Conservation (phyloP, 495 filamentous ascomycete species). For the Endocarpon pusillum region DNA sequence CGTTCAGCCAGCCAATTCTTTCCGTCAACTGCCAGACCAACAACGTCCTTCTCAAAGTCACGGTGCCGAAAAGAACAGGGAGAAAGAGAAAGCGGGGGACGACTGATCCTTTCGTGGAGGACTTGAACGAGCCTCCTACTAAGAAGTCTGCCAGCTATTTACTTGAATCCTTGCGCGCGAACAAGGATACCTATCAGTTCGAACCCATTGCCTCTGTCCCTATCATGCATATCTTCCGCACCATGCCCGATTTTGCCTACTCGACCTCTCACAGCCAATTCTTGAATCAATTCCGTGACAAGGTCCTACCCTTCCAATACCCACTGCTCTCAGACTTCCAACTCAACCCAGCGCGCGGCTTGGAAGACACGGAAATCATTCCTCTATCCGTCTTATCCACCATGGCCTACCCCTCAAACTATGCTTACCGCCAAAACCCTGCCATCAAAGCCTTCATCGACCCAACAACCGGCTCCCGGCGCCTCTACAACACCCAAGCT, state of each 20-base stretch:
- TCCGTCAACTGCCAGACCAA: constrained; percentile 55
- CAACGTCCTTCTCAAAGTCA: constrained; percentile 73
- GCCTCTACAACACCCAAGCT: constrained; percentile 33
- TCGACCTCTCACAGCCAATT: constrained; percentile 44
- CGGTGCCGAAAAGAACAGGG: constrained; percentile 71
- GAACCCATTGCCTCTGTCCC: constrained; percentile 56
- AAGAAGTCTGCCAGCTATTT: constrained; percentile 24
- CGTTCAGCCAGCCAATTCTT: constrained; percentile 51
- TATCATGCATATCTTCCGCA: constrained; percentile 74
- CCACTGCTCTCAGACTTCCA: constrained; percentile 48
- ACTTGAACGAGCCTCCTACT: constrained; percentile 11
- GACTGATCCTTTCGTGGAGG: constrained; percentile 39
- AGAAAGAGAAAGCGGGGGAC: constrained; percentile 66
- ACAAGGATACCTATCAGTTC: constrained; percentile 46
- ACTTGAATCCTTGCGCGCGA: constrained; percentile 53
- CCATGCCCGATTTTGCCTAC: constrained; percentile 62
- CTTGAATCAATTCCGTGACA: constrained; percentile 44
- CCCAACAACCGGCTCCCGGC: constrained; percentile 27
- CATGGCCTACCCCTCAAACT: constrained; percentile 48
- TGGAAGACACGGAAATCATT: constrained; percentile 48
- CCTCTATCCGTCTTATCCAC: constrained; percentile 63
- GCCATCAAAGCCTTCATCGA: constrained; percentile 35
- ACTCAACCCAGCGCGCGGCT: constrained; percentile 45
- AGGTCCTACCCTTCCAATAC: constrained; percentile 43
- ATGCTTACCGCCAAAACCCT: constrained; percentile 43